Evolutionary conservation across 1,139 yeast genomes (phyloP).

Genomic region (Zygosaccharomyces sapae): DNA sequence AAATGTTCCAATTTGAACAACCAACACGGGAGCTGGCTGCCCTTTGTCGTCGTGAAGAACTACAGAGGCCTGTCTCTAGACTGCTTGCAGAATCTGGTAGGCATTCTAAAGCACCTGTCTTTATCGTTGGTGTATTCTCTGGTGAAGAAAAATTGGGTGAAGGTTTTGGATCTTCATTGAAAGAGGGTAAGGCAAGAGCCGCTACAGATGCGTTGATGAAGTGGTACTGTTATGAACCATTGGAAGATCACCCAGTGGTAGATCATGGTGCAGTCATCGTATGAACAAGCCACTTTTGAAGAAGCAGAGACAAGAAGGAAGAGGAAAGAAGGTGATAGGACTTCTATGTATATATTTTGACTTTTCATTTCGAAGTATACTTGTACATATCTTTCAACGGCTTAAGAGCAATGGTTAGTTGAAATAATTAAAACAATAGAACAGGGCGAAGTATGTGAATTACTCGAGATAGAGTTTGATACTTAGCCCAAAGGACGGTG

Average conservation of each 20-base stretch:
- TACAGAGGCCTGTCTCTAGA: constrained; percentile 73
- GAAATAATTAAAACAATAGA: neutral
- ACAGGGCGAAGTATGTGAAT: no score
- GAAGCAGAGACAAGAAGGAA: neutral
- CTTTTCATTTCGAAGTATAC: constrained; percentile 1
- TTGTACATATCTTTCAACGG: constrained; percentile 8
- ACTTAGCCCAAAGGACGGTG: no score
- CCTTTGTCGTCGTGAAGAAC: constrained; percentile 72
- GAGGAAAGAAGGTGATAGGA: neutral
- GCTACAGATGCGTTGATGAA: constrained; percentile 86
- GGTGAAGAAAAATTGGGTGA: constrained; percentile 86
- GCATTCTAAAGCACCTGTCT: constrained; percentile 75
- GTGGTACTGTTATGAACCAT: constrained; percentile 87
- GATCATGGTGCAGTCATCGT: constrained; percentile 45
- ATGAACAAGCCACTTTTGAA: constrained; percentile 17
- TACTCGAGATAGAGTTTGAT: no score
- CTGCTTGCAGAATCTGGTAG: constrained; percentile 93
- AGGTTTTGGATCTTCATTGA: constrained; percentile 88
- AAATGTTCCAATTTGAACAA: constrained; percentile 73
- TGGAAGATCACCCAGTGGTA: constrained; percentile 41
- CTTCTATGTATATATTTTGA: constrained; percentile 3
- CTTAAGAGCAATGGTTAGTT: neutral
- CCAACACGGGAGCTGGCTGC: constrained; percentile 83
- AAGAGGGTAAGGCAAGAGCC: constrained; percentile 90
- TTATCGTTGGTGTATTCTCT: constrained; percentile 84